Percentiles rank a stretch among this genome's conserved stretches.
These are phyloP conservation scores for Melanomma pulvis-pyrius DNA, from an alignment of 495 filamentous ascomycete species.

Conservation along the genomic window DNA sequence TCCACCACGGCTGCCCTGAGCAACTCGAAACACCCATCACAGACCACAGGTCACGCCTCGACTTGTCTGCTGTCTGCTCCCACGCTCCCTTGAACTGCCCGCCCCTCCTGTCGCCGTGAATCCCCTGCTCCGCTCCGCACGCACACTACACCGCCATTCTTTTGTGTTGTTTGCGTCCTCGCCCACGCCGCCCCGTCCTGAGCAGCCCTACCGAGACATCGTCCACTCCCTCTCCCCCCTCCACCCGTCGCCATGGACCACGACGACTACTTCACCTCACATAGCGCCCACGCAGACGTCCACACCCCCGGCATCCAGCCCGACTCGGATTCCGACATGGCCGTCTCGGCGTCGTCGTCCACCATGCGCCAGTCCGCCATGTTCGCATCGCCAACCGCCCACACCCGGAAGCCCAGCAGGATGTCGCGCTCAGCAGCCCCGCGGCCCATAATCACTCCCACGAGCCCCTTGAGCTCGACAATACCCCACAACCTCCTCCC, in stretches of 20 bases:
- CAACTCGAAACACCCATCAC: not conserved
- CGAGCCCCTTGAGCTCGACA: slow-evolving; percentile 54
- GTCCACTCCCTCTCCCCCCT: not conserved
- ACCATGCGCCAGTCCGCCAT: slow-evolving; percentile 24
- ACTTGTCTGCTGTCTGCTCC: not conserved
- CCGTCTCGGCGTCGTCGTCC: slow-evolving; percentile 22
- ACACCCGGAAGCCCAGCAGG: slow-evolving; percentile 31
- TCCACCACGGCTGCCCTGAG: not conserved
- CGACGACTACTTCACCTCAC: slow-evolving; percentile 25
- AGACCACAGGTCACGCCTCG: too few species aligned
- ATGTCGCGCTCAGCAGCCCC: slow-evolving; percentile 38
- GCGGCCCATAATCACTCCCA: slow-evolving; percentile 57
- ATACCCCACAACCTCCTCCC: slow-evolving; percentile 62
- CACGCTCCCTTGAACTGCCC: slow-evolving; percentile 32
- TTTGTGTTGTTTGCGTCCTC: not conserved
- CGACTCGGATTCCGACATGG: slow-evolving; percentile 33
- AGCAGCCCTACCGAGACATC: not conserved
- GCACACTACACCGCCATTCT: slow-evolving; percentile 4
- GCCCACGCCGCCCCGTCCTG: not conserved
- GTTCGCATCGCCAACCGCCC: slow-evolving; percentile 35
- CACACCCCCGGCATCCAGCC: slow-evolving; percentile 14
- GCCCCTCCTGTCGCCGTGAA: slow-evolving; percentile 25
- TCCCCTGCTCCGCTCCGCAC: slow-evolving; percentile 7
- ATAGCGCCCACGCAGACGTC: slow-evolving; percentile 1
- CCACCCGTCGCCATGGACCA: slow-evolving; percentile 21